Evolutionary conservation across 2,329 filamentous ascomycete genomes (phyloP).

Genomic region (Fusarium nisikadoi): DNA sequence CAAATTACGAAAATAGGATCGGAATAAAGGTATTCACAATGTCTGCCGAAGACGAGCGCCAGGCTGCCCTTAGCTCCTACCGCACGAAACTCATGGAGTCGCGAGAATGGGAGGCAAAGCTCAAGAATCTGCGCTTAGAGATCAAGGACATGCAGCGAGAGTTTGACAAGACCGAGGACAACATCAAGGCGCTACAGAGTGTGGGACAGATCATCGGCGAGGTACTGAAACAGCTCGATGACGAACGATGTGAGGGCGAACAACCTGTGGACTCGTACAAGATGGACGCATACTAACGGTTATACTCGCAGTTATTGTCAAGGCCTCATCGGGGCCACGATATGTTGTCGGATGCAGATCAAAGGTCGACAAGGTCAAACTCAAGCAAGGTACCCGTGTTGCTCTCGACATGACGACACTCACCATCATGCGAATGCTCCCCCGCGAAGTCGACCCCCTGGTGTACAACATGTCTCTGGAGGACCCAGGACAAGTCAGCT

Average conservation of each 20-base stretch:
- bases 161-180: constrained; percentile 97
- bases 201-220: constrained; percentile 99
- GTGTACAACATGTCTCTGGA: constrained; percentile 99
- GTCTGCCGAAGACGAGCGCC: constrained; percentile 68
- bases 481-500: constrained; percentile 97
- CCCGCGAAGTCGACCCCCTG: constrained; percentile 95
- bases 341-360: constrained; percentile 99
- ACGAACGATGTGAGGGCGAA: constrained; percentile 88
- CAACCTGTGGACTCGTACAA: constrained; percentile 5
- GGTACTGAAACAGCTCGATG: constrained; percentile 97
- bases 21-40: constrained; percentile 48
- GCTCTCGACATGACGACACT: constrained; percentile 99
- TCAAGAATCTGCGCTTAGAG: constrained; percentile 91
- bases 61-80: constrained; percentile 80
- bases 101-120: constrained; percentile 97
- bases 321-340: constrained; percentile 94
- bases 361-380: constrained; percentile 95
- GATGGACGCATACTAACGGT: constrained; percentile 33
- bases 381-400: constrained; percentile 98
- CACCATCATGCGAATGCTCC: constrained; percentile 99
- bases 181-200: constrained; percentile 99
- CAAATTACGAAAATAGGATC: background rate
- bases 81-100: constrained; percentile 89
- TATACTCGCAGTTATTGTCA: constrained; percentile 82
- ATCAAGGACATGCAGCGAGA: constrained; percentile 96